Evolutionary conservation across 2,329 filamentous ascomycete genomes (phyloP), one percentile per base, ranked within the genome.

Genomic region (Alternaria sp.): DNA sequence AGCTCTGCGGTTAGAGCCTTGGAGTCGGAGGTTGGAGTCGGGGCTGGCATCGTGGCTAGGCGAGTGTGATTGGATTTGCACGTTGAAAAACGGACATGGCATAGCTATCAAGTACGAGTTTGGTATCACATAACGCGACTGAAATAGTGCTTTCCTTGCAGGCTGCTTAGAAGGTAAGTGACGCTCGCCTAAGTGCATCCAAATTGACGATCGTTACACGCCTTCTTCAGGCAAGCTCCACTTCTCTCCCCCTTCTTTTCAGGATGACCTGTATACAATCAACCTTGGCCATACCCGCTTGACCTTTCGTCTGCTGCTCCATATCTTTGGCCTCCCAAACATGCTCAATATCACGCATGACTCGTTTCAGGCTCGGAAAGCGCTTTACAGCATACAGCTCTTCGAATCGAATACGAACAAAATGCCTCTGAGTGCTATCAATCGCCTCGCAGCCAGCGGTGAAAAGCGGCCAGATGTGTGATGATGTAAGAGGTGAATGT

Each of bases 221-320:
- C 40, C 10, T 14, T 14, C 8, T 40, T 66, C 54, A 75, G 6
- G 69, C 71, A 52, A 76, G 70, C 50, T 73, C 70, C 1, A 76
- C 74, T 50, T 75, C 74, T 16, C 74, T 60, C 14, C 73, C 73
- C 46, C 66, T 64, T 16, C 62, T 49, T 46, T 51, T 59, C 27
- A 71, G 38, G 18, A 76, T 74, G 32, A 76, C 74, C 51, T 74
- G 68, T 34, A 76, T 76, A 41, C 74, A 76, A 59, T 76, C 74
- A 6, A 76, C 66, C 48, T 68, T 75, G 14, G 61, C 60, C 70
- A 74, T 74, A 3, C 68, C 70, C 34, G 65, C 69, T 28, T 66
- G 57, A 0, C 73, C 72, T 48, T 64, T 65, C 41, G 54, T 63
- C 18, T 67, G 27, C 43, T 67, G 60, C 44, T 74, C 72, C 30